Conservation (phyloP, 345 rosid genomes). For the Ceriops tagal region DNA sequence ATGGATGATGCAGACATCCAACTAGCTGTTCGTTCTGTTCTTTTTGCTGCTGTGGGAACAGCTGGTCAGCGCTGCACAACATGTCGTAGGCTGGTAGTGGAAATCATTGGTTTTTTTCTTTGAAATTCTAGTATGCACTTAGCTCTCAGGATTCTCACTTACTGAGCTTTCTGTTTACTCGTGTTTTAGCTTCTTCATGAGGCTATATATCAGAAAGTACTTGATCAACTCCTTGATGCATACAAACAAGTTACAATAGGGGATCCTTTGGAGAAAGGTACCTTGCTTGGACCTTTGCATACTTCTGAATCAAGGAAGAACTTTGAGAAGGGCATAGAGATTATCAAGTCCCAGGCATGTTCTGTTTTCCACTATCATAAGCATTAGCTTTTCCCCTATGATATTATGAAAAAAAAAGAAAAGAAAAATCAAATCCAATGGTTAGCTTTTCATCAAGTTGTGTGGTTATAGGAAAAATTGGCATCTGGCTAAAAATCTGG, state of each 20-base stretch:
- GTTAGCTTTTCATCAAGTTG: neutral
- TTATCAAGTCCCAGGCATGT: conserved; percentile 79
- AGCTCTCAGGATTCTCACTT: neutral
- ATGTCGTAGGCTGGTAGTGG: conserved; percentile 91
- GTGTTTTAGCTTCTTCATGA: conserved; percentile 78
- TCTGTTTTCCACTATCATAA: conserved; percentile 10
- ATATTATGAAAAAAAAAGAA: too few species aligned
- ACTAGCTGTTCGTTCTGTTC: conserved; percentile 80
- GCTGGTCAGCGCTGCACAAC: conserved; percentile 99
- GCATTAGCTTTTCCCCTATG: neutral
- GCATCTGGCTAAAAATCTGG: too few species aligned
- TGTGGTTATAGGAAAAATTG: neutral
- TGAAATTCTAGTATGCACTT: conserved; percentile 7
- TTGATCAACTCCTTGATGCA: conserved; percentile 64
- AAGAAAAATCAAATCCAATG: neutral
- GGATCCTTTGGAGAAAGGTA: conserved; percentile 80
- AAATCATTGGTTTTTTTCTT: conserved; percentile 5
- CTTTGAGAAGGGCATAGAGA: conserved; percentile 76
- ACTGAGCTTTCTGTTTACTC: conserved; percentile 19
- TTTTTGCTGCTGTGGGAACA: conserved; percentile 97
- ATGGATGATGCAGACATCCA: conserved; percentile 90
- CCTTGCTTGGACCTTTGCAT: conserved; percentile 83
- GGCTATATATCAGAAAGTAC: conserved; percentile 59
- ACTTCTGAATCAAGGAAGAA: conserved; percentile 69
- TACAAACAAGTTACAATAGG: conserved; percentile 94